Base-by-base conservation (phyloP, 2,329 filamentous ascomycete genomes). In the Chlorencoelia australis region DNA sequence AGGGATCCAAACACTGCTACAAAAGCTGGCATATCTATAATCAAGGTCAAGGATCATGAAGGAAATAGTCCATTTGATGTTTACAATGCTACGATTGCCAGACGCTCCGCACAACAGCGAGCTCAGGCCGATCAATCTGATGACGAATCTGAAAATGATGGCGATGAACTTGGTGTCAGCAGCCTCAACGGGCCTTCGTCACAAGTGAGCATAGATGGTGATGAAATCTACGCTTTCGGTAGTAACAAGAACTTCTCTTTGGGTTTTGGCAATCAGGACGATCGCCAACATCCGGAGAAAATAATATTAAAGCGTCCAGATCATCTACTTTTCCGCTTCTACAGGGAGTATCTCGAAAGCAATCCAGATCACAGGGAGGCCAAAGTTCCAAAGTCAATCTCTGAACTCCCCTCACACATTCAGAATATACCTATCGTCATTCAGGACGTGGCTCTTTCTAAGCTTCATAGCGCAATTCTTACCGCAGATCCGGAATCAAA, bases 211-310 rank as follows among this genome's bases (percentile, higher is more conserved):
- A 35, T 39, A 17, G 58, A 65, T 15, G 89, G 86, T 7, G 85
- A 94, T 51, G 91, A 98, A 54, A 65, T 95, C 1, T 96, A 86
- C 52, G 81, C 86, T 1, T 95, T 96, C 60, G 91, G 91, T 33
- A 96, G 88, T 60, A 98, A 95, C 61, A 93, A 91, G 54, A 98
- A 98, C 49, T 63, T 94, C 7, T 91, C 84, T 0, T 71, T 98
- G 15, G 91, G 91, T 1, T 80, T 96, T 42, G 88, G 88, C n/a
- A 88, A 98, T 54, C 82, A 93, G 52, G 87, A 95, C 56, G 89
- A 98, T 55, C 78, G 91, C 3, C 88, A 96, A 46, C 94, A 82
- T 51, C 91, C 91, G 0, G 91, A 96, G 57, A 81, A 86, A 7
- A 76, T 95, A 8, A 65, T 69, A 20, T 60, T 96, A 21, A 73